Base-by-base conservation (phyloP, 495 filamentous ascomycete species). In the Sphaerosporella brunnea region DNA sequence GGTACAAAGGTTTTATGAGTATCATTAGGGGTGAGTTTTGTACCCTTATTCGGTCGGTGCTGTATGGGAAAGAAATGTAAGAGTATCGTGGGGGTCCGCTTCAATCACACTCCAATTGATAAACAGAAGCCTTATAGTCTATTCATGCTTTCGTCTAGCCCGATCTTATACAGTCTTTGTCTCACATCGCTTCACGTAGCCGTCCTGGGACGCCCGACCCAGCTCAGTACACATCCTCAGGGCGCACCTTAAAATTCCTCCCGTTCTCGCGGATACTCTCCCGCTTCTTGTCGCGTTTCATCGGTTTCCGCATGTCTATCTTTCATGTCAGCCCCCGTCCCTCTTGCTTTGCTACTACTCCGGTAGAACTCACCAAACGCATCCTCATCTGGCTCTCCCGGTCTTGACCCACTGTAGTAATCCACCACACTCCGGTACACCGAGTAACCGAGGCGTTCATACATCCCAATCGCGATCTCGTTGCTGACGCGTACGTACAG, bases 401-500 rank as follows among this genome's bases (percentile, higher is more conserved):
- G 45, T 67, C 69, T 1, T 64, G 60, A 78, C 56, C 84, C 87
- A 41, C 77, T 83, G 55, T 97, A 97, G 63, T 97, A 97, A 55
- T 78, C 79, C 43, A 85, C 73, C 18, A 97, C 88, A 2, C 80
- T 73, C 15, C 90, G 72, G 67, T 81, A 97, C 53, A 94, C 77
- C 45, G 74, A 83, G 60, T 73, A 93, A 61, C 90, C 90, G 76
- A 96, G 80, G 43, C 77, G 78, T 61, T 78, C 78, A 60, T 97
- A 97, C 67, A 97, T 79, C 41, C 71, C 70, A 46, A 92, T 79
- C 4, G 88, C 90, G 42, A 83, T 77, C 62, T 79, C 69, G 61
- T 97, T 97, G 47, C 82, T 83, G 45, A 78, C 79, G 21, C 90
- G 71, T 10, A 96, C 90, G 59, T 90, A 97, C 18, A 97, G 64